Percentiles rank a stretch among this genome's conserved stretches.
phyloP scores from a whole-genome alignment of 208 protist genomes.

The Balamuthia mandrillaris region DNA sequence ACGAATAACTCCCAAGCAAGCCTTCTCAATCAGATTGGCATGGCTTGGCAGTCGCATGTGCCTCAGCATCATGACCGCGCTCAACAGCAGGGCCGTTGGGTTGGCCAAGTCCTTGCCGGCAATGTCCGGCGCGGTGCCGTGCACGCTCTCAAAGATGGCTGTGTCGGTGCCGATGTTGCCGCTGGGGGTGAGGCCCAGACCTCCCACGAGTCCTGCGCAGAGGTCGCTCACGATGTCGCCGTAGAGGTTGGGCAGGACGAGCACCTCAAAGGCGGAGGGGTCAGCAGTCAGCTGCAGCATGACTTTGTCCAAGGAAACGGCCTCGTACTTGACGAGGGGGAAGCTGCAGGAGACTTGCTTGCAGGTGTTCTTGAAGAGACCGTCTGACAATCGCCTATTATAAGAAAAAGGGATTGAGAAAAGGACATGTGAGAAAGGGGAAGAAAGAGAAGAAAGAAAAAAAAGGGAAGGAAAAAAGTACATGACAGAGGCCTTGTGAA shows the following conservation, averaged over 20 bases:
- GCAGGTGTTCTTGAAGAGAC: constrained; percentile 68
- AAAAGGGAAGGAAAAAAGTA: background rate
- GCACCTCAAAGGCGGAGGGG: background rate
- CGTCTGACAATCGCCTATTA: constrained; percentile 56
- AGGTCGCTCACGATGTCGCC: constrained; percentile 60
- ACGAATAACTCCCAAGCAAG: background rate
- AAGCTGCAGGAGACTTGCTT: constrained; percentile 65
- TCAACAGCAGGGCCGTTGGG: constrained; percentile 55
- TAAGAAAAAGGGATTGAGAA: background rate
- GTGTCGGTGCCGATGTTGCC: constrained; percentile 60
- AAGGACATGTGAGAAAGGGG: background rate
- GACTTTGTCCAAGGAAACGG: constrained; percentile 65
- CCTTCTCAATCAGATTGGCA: background rate
- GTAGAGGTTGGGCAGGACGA: constrained; percentile 54
- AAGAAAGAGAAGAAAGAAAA: background rate
- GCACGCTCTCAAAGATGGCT: constrained; percentile 64
- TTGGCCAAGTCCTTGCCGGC: constrained; percentile 54
- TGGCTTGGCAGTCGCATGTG: constrained; percentile 27
- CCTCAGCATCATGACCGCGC: constrained; percentile 42
- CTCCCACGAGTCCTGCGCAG: constrained; percentile 54
- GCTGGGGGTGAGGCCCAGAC: constrained; percentile 56
- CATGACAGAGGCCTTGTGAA: constrained; percentile 63
- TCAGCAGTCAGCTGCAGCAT: constrained; percentile 57
- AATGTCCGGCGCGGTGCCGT: constrained; percentile 57
- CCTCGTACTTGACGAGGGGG: constrained; percentile 62